These are phyloP conservation scores for Fraxinus cuspidata DNA, from an alignment of 257 asterid species.

Conservation along the genomic window DNA sequence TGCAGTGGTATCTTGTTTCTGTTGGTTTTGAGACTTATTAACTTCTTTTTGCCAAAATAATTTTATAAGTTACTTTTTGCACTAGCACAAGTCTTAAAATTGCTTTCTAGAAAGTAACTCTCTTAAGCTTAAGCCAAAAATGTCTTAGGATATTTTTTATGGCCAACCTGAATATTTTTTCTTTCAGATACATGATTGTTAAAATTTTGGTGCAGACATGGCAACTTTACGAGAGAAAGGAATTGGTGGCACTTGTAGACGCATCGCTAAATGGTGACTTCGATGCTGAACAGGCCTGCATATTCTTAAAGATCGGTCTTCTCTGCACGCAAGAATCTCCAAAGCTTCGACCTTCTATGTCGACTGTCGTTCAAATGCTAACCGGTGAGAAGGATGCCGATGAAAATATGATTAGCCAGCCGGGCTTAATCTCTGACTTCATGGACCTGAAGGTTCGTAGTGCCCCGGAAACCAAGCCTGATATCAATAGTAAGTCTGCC, in stretches of 20 bases:
- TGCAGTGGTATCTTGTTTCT: neutral
- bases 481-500: constrained; percentile 22
- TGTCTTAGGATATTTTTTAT: neutral
- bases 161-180: neutral
- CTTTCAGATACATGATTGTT: neutral
- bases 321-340: constrained; percentile 91
- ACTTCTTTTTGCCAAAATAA: neutral
- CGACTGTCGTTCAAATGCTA: constrained; percentile 75
- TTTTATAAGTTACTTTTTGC: neutral
- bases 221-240: constrained; percentile 66
- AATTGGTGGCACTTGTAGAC: constrained; percentile 69
- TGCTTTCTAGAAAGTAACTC: neutral
- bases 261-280: constrained; percentile 62
- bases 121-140: neutral
- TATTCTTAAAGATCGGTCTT: constrained; percentile 70
- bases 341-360: constrained; percentile 89
- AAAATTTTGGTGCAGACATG: constrained; percentile 61
- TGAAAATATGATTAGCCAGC: constrained; percentile 60
- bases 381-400: constrained; percentile 50
- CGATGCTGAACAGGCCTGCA: constrained; percentile 84
- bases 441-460: constrained; percentile 76
- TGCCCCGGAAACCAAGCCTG: constrained; percentile 42
- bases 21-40: neutral
- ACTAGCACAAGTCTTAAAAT: neutral
- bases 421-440: constrained; percentile 86